Evolutionary conservation across 805 yeast genomes (phyloP), one percentile per base, ranked within the genome.

Genomic region (Nakazawaea peltata): DNA sequence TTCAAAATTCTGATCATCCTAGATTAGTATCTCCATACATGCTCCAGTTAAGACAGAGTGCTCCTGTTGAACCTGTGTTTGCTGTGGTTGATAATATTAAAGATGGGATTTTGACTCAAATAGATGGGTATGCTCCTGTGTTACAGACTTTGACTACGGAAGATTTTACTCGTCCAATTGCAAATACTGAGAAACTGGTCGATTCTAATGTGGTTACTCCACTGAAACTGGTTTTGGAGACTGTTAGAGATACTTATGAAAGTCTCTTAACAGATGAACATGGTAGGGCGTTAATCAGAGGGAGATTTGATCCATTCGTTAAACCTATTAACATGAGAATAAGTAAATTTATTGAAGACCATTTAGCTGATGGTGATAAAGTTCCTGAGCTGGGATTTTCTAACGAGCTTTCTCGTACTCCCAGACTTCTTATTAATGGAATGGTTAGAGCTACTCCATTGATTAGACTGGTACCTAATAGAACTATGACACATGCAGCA

Each of bases 201-300:
- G 54, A 62, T 39, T 46, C 56, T 28, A 46, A 49, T 16, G 40
- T 68, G 2, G 44, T 63, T n/a, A 50, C 53, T 22, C 83, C 87
- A 21, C 54, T 74, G 3, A 69, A 69, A 43, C 57, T 57, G 42
- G 63, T 68, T 16, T 57, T 73, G 19, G 50, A 61, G 44, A 67
- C 63, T 33, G 56, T 68, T 39, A 75, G 81, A 43, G 63, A 61
- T 33, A 57, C 57, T 35, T 70, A 74, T 48, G 59, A 67, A 32
- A 63, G 71, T 22, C 48, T 74, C 27, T 68, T 70, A 50, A 28
- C 22, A 11, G 76, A 77, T 48, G 65, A 72, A 6, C 60, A 74
- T 21, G 85, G 85, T 17, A 74, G 73, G 48, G 81, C 83, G 27
- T 50, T 77, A 33, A 44, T 81, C 26, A 65, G 85, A 44, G 64